phyloP scores from a whole-genome alignment of 2,329 filamentous ascomycete species.

The Tolypocladium ophioglossoides region DNA sequence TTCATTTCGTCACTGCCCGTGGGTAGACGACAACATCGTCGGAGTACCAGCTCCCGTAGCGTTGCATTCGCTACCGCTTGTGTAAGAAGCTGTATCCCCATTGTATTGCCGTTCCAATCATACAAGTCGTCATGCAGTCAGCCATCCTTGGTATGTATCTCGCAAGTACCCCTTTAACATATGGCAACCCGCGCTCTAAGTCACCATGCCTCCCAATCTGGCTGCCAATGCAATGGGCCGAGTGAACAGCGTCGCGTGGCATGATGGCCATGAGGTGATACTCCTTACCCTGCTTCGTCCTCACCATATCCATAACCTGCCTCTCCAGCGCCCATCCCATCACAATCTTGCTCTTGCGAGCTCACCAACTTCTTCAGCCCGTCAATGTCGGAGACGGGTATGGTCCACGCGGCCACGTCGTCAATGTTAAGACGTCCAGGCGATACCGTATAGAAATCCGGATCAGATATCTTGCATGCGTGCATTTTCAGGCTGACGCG shows the following conservation, averaged over 20 bases:
- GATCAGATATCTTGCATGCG: too few species aligned
- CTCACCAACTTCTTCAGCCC: constrained; percentile 73
- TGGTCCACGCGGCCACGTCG: constrained; percentile 51
- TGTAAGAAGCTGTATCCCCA: too few species aligned
- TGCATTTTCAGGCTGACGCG: too few species aligned
- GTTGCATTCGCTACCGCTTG: neutral
- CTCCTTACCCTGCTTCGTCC: constrained; percentile 41
- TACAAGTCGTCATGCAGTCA: too few species aligned
- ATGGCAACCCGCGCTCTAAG: too few species aligned
- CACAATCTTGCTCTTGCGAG: constrained; percentile 73
- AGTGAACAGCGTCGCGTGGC: constrained; percentile 71
- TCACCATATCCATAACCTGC: constrained; percentile 64
- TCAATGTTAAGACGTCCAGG: too few species aligned
- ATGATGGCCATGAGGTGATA: constrained; percentile 61
- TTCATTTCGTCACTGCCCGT: too few species aligned
- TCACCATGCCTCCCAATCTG: constrained; percentile 79
- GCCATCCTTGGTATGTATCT: neutral
- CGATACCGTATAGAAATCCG: too few species aligned
- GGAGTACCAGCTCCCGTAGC: neutral
- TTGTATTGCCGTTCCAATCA: neutral
- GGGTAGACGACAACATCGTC: neutral
- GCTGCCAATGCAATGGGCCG: constrained; percentile 60
- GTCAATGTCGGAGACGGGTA: constrained; percentile 58
- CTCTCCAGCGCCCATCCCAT: constrained; percentile 69
- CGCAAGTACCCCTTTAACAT: neutral